These are phyloP conservation scores for Euphorbia schlechtendalii DNA, from an alignment of 441 rosid species.

Conservation along the genomic window DNA sequence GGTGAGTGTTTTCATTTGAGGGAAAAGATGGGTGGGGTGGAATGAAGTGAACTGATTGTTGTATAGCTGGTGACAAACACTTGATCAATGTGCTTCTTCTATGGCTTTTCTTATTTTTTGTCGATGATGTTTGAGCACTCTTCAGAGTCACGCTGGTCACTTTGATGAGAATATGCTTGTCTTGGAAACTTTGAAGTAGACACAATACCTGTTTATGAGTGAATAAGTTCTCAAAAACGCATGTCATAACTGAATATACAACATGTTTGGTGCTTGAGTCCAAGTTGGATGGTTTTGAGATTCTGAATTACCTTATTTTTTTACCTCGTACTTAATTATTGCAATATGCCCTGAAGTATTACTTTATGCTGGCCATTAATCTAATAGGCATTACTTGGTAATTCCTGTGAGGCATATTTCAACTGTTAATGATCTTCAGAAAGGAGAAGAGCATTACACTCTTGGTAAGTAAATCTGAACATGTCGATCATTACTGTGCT, in stretches of 20 bases:
- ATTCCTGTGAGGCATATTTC: slow-evolving; percentile 75
- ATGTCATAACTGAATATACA: not conserved
- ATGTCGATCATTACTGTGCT: not conserved
- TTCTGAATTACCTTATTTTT: slow-evolving; percentile 5
- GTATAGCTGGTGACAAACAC: not conserved
- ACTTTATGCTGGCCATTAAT: not conserved
- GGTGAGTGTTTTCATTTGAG: not conserved
- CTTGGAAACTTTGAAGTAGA: not conserved
- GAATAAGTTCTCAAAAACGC: not conserved
- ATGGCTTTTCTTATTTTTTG: not conserved
- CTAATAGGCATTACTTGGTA: slow-evolving; percentile 76
- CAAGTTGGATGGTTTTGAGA: not conserved
- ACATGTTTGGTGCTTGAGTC: not conserved
- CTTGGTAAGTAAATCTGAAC: slow-evolving; percentile 41
- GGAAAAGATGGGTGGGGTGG: not conserved
- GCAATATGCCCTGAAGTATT: slow-evolving; percentile 1
- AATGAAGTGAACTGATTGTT: not conserved
- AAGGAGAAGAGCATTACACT: slow-evolving; percentile 61
- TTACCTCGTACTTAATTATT: not conserved
- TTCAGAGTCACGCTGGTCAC: not conserved
- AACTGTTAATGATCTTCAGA: slow-evolving; percentile 55
- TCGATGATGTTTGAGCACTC: not conserved
- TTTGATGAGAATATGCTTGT: not conserved
- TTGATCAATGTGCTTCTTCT: not conserved
- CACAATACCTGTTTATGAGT: not conserved